Base-by-base conservation (phyloP, 495 filamentous ascomycete species). In the Evansstolkia leycettana region DNA sequence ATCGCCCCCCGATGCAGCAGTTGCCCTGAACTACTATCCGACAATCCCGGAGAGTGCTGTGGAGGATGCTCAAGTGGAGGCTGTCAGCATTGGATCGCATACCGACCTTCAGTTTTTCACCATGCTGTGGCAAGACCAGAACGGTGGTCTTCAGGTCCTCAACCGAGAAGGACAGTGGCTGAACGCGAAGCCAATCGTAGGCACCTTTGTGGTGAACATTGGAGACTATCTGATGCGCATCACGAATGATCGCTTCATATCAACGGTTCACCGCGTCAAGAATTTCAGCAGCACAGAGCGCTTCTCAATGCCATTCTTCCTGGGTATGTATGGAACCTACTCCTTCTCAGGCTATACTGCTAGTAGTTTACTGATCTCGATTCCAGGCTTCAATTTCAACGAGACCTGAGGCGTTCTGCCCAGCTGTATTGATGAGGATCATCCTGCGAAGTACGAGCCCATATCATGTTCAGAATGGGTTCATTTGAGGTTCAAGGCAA, bases 141-240 rank as follows among this genome's bases (percentile, higher is more conserved):
- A 46, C 9, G 71, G 69, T 0, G 72, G 73, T 0, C 40, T 79
- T 37, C 71, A 76, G 48, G 62, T 74, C 0, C 42, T 70, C 9
- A 66, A 59, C 14, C 51, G 51, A n/a, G 50, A 60, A 13, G 69
- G 67, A 7, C 62, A 65, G 37, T 76, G 70, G 72, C 47, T 78
- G 11, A 65, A 66, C 43, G 73, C 58, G 6, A 32, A 54, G n/a
- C 75, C 74, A 0, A 55, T 76, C 14, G 46, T 65, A 28, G 73
- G 72, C 10, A 72, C 73, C 0, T 50, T 76, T 9, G 76, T 80
- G 3, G 73, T 82, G 23, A 81, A 81, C 50, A 72, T 82, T 36
- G 76, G 73, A 0, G 76, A 79, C 44, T 73, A 76, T 43, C 57
- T 80, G 57, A 69, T 73, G 62, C 56, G 73, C 7, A 60, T 76